These are phyloP conservation scores for Calvatia gigantea DNA, from an alignment of 768 basidiomycete species.

Conservation along the genomic window DNA sequence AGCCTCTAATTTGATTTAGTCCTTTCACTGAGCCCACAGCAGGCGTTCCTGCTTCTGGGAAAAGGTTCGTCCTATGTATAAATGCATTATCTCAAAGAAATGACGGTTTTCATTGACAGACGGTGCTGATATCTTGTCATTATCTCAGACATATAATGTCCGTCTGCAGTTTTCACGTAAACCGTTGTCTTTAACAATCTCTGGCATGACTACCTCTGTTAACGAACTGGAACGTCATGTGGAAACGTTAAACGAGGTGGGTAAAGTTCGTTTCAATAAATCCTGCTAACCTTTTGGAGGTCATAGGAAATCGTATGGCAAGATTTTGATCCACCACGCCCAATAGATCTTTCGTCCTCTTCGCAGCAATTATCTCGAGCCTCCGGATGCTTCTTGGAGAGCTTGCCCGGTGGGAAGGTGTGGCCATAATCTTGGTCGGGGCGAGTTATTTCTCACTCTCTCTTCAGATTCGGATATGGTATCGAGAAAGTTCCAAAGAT, in stretches of 20 bases:
- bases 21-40: constrained; percentile 51
- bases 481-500: constrained; percentile 32
- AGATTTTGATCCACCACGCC: constrained; percentile 40
- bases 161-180: constrained; percentile 54
- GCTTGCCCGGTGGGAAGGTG: constrained; percentile 46
- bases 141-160: constrained; percentile 59
- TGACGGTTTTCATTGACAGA: constrained; percentile 36
- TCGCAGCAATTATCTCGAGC: constrained; percentile 66
- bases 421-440: constrained; percentile 7
- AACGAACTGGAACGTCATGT: constrained; percentile 47
- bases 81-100: constrained; percentile 8
- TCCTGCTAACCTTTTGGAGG: constrained; percentile 7
- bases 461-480: constrained; percentile 53
- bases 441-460: not conserved
- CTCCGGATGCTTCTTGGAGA: constrained; percentile 62
- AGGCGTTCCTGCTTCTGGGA: constrained; percentile 70
- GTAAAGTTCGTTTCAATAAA: constrained; percentile 11
- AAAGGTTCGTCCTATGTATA: constrained; percentile 43
- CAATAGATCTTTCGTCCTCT: constrained; percentile 37
- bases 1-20: constrained; percentile 30
- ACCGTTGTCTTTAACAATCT: constrained; percentile 56
- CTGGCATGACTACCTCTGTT: constrained; percentile 54
- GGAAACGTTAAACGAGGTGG: constrained; percentile 45
- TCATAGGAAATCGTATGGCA: constrained; percentile 38
- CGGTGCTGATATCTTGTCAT: constrained; percentile 54